These are phyloP conservation scores for Geranomyces michiganensis DNA, from an alignment of 192 early-diverging fungal genomes.

Conservation along the genomic window DNA sequence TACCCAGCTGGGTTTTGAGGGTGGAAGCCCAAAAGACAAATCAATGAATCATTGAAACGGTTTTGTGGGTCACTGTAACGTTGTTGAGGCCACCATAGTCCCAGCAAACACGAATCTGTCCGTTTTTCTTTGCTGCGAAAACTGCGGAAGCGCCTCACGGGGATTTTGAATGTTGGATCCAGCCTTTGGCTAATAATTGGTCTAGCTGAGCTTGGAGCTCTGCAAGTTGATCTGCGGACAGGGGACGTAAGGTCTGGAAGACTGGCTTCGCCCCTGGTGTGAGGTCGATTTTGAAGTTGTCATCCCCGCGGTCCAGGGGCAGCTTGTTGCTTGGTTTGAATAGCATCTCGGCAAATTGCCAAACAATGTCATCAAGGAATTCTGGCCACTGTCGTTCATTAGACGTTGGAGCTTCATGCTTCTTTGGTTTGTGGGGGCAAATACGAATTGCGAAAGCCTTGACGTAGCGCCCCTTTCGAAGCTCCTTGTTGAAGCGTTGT, in stretches of 20 bases:
- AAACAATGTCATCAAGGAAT: not conserved
- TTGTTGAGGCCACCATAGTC: not conserved
- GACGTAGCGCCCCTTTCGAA: not conserved
- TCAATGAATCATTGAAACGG: too few species aligned
- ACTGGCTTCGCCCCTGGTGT: not conserved
- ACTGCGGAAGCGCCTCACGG: not conserved
- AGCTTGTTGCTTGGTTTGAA: not conserved
- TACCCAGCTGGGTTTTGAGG: too few species aligned
- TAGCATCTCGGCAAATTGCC: not conserved
- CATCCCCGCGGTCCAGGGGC: not conserved
- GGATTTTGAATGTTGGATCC: too few species aligned
- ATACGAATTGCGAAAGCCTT: not conserved
- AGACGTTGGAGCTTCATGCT: not conserved
- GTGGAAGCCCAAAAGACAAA: too few species aligned
- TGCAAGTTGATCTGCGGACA: not conserved
- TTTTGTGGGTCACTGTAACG: too few species aligned
- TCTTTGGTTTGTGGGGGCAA: not conserved
- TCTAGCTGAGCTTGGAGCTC: not conserved
- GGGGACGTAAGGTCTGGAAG: not conserved
- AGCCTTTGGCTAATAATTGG: not conserved
- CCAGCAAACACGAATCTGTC: not conserved
- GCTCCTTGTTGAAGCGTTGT: too few species aligned
- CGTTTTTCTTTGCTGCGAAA: not conserved
- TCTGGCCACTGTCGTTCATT: not conserved
- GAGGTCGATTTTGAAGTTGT: not conserved